Evolutionary conservation across 768 basidiomycete species (phyloP).

Genomic region (Phanerochaete sordida): DNA sequence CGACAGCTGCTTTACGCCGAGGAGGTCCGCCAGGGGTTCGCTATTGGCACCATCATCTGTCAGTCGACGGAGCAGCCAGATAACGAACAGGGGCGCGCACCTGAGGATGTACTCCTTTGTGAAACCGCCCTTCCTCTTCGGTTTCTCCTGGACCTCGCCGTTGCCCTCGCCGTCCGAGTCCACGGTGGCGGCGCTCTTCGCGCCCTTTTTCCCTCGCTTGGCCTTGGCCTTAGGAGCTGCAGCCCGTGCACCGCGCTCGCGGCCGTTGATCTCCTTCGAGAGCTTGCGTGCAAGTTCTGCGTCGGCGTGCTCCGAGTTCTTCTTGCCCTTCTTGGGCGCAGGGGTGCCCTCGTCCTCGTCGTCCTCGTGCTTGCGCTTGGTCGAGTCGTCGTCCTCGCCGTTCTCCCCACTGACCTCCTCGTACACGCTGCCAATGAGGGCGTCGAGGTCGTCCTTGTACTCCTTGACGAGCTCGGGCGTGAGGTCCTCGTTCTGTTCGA

Average conservation of each 20-base stretch:
- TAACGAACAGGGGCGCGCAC: constrained; percentile 32
- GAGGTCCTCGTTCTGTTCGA: constrained; percentile 49
- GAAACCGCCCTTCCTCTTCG: constrained; percentile 67
- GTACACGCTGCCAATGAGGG: constrained; percentile 63
- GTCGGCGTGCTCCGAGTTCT: constrained; percentile 30
- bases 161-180: constrained; percentile 33
- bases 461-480: constrained; percentile 61
- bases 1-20: constrained; percentile 67
- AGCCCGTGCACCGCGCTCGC: constrained; percentile 27
- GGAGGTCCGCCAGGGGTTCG: constrained; percentile 65
- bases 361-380: constrained; percentile 19
- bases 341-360: constrained; percentile 15
- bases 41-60: constrained; percentile 36
- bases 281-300: constrained; percentile 43
- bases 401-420: constrained; percentile 44
- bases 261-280: constrained; percentile 40
- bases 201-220: constrained; percentile 29
- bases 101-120: constrained; percentile 74
- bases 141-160: constrained; percentile 31
- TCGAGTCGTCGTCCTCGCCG: constrained; percentile 13
- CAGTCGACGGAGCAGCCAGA: background rate
- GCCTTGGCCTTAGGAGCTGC: constrained; percentile 20
- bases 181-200: constrained; percentile 31
- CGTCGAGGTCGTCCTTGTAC: constrained; percentile 66
- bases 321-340: constrained; percentile 24